Percentiles rank a stretch among this genome's conserved stretches.
These are phyloP conservation scores for Croton laevigatus DNA, from an alignment of 441 rosid genomes.

Conservation along the genomic window DNA sequence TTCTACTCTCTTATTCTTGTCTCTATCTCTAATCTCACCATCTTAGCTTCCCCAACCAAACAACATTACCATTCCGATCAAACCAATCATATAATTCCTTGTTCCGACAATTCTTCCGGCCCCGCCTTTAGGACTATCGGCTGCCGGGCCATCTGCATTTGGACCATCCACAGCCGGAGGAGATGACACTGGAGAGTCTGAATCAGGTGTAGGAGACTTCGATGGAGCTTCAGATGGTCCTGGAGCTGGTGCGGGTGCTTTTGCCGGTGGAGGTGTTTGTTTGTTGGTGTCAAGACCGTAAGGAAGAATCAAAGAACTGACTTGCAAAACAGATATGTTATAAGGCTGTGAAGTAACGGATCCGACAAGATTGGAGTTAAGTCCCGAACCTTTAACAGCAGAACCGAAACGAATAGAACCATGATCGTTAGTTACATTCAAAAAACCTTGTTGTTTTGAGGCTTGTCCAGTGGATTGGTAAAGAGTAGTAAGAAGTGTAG, in stretches of 20 bases:
- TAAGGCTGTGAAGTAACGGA: constrained; percentile 46
- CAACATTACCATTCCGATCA: not conserved
- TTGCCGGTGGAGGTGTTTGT: constrained; percentile 23
- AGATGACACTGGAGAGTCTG: constrained; percentile 5
- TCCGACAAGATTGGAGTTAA: constrained; percentile 36
- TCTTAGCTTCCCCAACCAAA: not conserved
- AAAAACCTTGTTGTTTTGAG: constrained; percentile 47
- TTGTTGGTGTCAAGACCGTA: constrained; percentile 35
- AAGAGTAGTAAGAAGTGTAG: constrained; percentile 48
- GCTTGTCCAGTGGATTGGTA: constrained; percentile 65
- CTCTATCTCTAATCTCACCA: not conserved
- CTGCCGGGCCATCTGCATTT: constrained; percentile 10
- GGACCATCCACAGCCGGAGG: constrained; percentile 10
- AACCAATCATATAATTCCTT: not conserved
- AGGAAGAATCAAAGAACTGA: constrained; percentile 50
- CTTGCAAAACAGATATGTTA: constrained; percentile 61
- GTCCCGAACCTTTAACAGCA: constrained; percentile 35
- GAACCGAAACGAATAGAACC: constrained; percentile 39
- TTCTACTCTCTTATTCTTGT: not conserved
- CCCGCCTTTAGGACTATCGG: constrained; percentile 15
- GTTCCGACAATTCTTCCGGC: not conserved
- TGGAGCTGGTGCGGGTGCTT: constrained; percentile 16
- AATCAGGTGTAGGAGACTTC: constrained; percentile 20
- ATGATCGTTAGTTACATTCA: constrained; percentile 37
- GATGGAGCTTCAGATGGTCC: constrained; percentile 1